Percentiles rank a stretch among this genome's conserved stretches.
Conservation (phyloP, 2,329 filamentous ascomycete genomes). For the Rhynchosporium agropyri region DNA sequence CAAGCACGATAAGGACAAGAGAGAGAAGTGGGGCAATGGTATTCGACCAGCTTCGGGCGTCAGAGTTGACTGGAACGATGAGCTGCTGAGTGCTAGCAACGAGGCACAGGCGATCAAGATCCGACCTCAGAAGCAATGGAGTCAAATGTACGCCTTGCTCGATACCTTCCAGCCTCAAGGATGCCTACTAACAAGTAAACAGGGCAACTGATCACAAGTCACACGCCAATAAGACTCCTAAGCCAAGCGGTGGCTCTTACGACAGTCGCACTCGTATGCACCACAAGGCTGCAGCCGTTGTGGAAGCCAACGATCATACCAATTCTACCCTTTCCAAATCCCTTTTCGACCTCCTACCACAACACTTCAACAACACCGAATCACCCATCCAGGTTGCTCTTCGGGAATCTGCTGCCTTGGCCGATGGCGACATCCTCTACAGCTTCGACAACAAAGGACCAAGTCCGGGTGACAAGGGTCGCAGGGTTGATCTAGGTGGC, state of each 20-base stretch:
- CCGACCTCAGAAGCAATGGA: constrained; percentile 36
- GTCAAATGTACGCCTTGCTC: constrained; percentile 27
- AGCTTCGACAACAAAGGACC: constrained; percentile 39
- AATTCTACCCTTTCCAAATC: constrained; percentile 36
- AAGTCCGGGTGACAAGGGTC: constrained; percentile 33
- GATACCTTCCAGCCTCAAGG: not conserved
- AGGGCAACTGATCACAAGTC: constrained; percentile 26
- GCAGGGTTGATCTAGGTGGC: constrained; percentile 36
- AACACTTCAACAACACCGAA: constrained; percentile 36
- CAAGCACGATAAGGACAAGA: constrained; percentile 41
- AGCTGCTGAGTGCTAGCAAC: constrained; percentile 20
- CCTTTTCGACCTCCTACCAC: constrained; percentile 39
- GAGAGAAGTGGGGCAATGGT: constrained; percentile 39
- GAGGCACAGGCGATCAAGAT: constrained; percentile 32
- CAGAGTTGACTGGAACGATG: constrained; percentile 7
- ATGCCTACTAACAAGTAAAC: constrained; percentile 6
- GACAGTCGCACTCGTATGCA: constrained; percentile 26
- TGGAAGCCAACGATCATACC: constrained; percentile 33
- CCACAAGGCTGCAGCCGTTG: constrained; percentile 33
- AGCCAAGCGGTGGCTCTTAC: constrained; percentile 23
- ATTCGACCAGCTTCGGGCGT: constrained; percentile 32
- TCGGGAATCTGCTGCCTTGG: constrained; percentile 19
- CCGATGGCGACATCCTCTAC: constrained; percentile 37
- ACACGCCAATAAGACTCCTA: constrained; percentile 35
- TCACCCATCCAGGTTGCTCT: constrained; percentile 32